Percentiles rank a stretch among this genome's conserved stretches.
These are phyloP conservation scores for Xylariales sp. DNA, from an alignment of 2,329 filamentous ascomycete species.

Conservation along the genomic window DNA sequence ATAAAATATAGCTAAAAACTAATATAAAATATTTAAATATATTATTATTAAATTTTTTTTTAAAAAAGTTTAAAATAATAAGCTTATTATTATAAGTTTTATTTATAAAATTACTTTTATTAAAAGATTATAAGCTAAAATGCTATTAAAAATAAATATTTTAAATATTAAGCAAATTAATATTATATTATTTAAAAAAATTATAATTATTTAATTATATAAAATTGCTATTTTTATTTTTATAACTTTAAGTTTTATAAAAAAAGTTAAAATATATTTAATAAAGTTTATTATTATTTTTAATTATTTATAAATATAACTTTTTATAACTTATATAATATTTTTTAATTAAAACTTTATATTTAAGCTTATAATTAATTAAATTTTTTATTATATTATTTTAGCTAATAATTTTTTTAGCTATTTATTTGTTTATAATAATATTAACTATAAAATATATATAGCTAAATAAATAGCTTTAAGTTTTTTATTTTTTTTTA, in stretches of 20 bases:
- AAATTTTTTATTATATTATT: neutral
- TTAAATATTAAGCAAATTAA: slow-evolving; percentile 2
- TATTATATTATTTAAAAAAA: slow-evolving; percentile 15
- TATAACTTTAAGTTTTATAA: neutral
- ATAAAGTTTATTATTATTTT: neutral
- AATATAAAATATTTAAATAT: slow-evolving; percentile 6
- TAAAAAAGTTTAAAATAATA: slow-evolving; percentile 9
- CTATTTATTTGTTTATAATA: slow-evolving; percentile 13
- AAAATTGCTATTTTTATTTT: slow-evolving; percentile 5
- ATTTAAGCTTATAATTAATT: neutral
- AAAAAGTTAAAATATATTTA: neutral
- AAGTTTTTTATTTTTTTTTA: slow-evolving; percentile 1
- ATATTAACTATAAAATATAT: slow-evolving; percentile 11
- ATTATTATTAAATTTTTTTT: slow-evolving; percentile 16
- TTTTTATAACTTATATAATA: neutral
- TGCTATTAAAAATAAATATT: slow-evolving; percentile 16
- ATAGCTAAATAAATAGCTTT: neutral
- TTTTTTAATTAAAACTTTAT: slow-evolving; percentile 4
- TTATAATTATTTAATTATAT: slow-evolving; percentile 13
- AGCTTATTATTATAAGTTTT: slow-evolving; percentile 2
- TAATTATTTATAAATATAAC: neutral
- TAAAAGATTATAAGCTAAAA: neutral
- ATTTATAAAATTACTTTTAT: neutral
- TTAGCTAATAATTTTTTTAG: neutral
- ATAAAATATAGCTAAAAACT: neutral